A percentile compares a stretch with the other conserved stretches of the same genome.
Conservation (phyloP, 2,329 filamentous ascomycete genomes). For the Pyricularia grisea region DNA sequence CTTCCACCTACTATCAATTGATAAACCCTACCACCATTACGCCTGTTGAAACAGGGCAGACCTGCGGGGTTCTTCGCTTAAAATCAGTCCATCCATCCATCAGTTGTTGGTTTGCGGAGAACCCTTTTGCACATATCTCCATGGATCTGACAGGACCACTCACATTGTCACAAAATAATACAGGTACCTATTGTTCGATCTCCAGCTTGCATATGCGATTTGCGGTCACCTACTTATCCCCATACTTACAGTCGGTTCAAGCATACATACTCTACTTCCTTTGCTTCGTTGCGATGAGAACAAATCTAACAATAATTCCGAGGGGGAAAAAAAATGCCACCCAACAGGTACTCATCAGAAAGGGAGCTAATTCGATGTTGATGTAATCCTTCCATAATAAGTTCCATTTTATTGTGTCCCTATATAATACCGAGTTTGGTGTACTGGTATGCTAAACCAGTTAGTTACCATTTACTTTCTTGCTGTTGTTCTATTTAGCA, state of each 20-base stretch:
- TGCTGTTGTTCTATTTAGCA: background rate
- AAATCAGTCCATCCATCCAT: background rate
- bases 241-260: background rate
- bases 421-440: background rate
- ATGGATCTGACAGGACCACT: background rate
- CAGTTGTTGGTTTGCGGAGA: background rate
- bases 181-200: too few species aligned
- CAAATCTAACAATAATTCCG: too few species aligned
- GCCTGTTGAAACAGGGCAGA: background rate
- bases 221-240: background rate
- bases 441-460: background rate
- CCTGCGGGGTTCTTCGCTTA: background rate
- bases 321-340: too few species aligned
- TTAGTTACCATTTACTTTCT: too few species aligned
- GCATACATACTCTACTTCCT: too few species aligned
- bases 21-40: background rate
- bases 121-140: background rate
- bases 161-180: background rate
- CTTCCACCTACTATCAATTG: background rate
- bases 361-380: too few species aligned
- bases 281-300: too few species aligned
- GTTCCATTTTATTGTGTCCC: background rate
- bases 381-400: too few species aligned
- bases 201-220: too few species aligned
- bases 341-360: too few species aligned